These are phyloP conservation scores for Pseudevernia furfuracea DNA, from an alignment of 495 filamentous ascomycete species.

Conservation along the genomic window DNA sequence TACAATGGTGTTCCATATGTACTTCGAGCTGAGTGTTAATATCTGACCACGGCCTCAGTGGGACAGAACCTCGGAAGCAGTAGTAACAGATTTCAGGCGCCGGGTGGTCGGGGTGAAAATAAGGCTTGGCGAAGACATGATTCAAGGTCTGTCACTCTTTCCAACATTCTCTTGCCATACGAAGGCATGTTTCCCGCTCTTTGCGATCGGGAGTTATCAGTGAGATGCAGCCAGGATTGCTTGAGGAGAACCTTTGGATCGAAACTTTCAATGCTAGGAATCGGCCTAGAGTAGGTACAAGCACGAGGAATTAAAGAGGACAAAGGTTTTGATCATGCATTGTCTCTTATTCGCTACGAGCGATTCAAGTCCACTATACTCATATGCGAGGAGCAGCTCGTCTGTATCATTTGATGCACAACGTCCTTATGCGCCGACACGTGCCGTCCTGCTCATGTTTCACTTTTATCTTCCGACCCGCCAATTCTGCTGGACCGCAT, in stretches of 20 bases:
- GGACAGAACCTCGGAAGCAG: no score
- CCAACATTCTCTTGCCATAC: no score
- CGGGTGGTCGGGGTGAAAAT: no score
- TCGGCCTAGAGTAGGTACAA: not conserved
- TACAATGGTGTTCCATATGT: constrained; percentile 8
- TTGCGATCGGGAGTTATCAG: no score
- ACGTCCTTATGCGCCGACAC: not conserved
- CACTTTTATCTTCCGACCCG: not conserved
- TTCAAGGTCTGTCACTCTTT: no score
- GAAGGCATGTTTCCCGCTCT: no score
- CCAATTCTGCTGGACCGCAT: not conserved
- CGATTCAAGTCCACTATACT: not conserved
- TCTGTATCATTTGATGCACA: not conserved
- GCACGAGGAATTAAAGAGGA: not conserved
- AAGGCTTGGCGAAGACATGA: no score
- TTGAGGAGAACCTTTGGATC: no score
- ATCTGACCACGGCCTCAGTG: not conserved
- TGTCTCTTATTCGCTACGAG: not conserved
- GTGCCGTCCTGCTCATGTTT: not conserved
- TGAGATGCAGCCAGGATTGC: not conserved
- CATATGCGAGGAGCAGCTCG: not conserved
- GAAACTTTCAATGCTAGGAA: not conserved
- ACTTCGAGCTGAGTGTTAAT: not conserved
- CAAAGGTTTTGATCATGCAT: no score
- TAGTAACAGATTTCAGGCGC: no score